Percentiles rank a stretch among this genome's conserved stretches.
Evolutionary conservation across 352 stramenopile species (phyloP).

Genomic region (Phytophthora palmivora): DNA sequence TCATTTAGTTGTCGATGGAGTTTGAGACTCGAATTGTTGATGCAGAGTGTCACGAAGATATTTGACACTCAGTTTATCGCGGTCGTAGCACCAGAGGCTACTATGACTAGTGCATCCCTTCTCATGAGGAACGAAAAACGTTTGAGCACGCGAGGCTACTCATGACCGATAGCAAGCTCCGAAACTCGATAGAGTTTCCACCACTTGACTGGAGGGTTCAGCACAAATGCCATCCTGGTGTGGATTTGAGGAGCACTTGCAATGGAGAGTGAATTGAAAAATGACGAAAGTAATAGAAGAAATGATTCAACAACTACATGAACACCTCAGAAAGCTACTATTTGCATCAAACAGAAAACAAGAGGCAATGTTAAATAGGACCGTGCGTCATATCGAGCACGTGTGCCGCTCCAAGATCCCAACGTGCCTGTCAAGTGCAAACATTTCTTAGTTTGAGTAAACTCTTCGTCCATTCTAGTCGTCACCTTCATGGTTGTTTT

Average conservation of each 20-base stretch:
- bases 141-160: constrained; percentile 29
- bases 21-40: constrained; percentile 6
- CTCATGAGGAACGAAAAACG: constrained; percentile 34
- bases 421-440: no score
- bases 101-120: constrained; percentile 28
- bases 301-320: not conserved
- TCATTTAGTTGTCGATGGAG: constrained; percentile 15
- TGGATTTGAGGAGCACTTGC: constrained; percentile 3
- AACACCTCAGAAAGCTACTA: no score
- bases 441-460: no score
- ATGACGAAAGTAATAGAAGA: constrained; percentile 11
- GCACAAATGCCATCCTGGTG: constrained; percentile 38
- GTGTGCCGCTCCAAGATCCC: no score
- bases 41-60: constrained; percentile 15
- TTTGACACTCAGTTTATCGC: constrained; percentile 9
- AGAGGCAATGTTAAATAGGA: no score
- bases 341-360: no score
- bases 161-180: constrained; percentile 28
- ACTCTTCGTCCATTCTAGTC: no score
- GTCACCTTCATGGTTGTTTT: no score
- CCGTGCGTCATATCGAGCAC: no score
- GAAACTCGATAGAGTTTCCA: constrained; percentile 25
- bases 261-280: constrained; percentile 14
- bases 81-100: constrained; percentile 6
- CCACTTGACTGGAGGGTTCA: constrained; percentile 28